Evolutionary conservation across 768 basidiomycete genomes (phyloP), one percentile per base, ranked within the genome.

Genomic region (Lactarius indigo): DNA sequence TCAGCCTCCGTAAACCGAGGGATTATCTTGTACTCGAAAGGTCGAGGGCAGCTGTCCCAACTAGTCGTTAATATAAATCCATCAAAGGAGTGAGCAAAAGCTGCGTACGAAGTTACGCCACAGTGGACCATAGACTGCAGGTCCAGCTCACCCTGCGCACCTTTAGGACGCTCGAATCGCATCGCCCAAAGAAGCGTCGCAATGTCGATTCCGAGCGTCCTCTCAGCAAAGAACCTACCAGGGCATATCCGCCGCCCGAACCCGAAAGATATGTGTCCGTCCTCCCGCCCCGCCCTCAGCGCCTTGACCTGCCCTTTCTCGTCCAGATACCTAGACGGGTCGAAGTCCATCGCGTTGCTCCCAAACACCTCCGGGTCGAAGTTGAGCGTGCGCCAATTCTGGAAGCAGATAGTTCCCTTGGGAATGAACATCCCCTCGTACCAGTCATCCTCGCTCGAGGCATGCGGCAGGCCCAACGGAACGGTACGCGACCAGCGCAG

Each of bases 401-500:
- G 33, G 9, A 35, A 10, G 33, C 33, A 35, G 33, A 35, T 35
- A 2, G 33, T 35, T 9, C 33, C 33, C 33, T 44, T n/a, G 6
- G 42, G 42, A 8, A 44, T 44, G 20, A 44, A 44, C 20, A 44
- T 44, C 20, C 42, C 20, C 20, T 62, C 42, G 33, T 67, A 67
- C 37, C 35, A 50, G 41, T 67, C 65, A n/a, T 67, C 65, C 37
- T 44, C 56, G 2, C 13, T 39, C 5, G 59, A 35, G n/a, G 57
- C 23, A 13, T 59, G 35, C 26, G 23, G 60, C 30, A 60, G 17
- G 67, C 75, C 72, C 2, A 75, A 18, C 1, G 76, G 76, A 20
- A 82, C 66, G 9, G 33, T 10, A 10, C 9, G 33, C 33, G 33
- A 10, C 33, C 33, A 35, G 1, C 33, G 33, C 33, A 35, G 33